Evolutionary conservation across 345 rosid genomes (phyloP), one percentile per base, ranked within the genome.

Genomic region (Heritiera littoralis): DNA sequence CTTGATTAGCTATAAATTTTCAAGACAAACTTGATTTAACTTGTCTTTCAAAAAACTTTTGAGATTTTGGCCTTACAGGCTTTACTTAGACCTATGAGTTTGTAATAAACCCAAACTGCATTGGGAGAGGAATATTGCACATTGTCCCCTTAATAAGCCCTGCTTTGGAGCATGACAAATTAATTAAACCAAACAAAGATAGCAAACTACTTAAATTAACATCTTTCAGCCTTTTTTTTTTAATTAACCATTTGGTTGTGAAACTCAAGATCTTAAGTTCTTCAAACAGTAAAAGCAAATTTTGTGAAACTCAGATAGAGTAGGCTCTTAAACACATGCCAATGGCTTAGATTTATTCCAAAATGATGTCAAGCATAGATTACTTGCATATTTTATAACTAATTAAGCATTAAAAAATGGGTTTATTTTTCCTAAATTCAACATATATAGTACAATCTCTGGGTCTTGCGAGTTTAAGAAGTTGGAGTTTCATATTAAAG

Each of bases 111-210:
- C 45, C 40, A 17, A 20, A 45, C 56, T 64, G 51, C 79, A 63
- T 28, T 69, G 46, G 18, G 81, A 78, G 74, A 71, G 64, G 77
- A 69, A 46, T 64, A 20, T 75, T 75, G 85, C 77, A 45, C 3
- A 35, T 75, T 75, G 80, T 79, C 79, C 17, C 85, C 73, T 38
- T 17, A 72, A 51, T 17, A 72, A 51, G 17, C 58, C 40, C 2
- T 28, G 2, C 54, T 45, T 45, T 71, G 43, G 23, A 23, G 28
- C 41, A 71, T 71, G 40, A 51, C 8, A 71, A 32, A 68, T 45
- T 45, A 2, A 20, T 5, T 68, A 10, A 15, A 14, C 35, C 15
- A 45, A 4, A n/a, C 32, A 18, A 10, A 71, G 28, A 13, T 14
- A 14, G 41, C 18, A 66, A 66, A 41, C 14, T 43, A 41, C 9